Conservation (phyloP, 192 early-diverging fungal genomes). For the Bifiguratus adelaidae region DNA sequence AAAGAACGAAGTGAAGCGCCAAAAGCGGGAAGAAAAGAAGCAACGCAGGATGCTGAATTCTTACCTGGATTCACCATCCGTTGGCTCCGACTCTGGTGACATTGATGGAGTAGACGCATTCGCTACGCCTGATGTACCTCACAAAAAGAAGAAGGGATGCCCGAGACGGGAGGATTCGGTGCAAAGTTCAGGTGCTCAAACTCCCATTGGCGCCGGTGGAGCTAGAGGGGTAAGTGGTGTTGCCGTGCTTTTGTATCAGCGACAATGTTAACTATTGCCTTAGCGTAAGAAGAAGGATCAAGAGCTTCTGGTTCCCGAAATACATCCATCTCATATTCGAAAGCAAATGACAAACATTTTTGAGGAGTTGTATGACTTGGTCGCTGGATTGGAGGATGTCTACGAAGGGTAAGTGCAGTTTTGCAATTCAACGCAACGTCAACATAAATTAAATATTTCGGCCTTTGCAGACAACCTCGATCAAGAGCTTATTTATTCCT, state of each 20-base stretch:
- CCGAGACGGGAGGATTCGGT: no score
- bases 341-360: slow-evolving; percentile 45
- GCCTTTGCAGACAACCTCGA: slow-evolving; percentile 23
- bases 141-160: no score
- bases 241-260: no score
- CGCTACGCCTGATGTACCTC: no score
- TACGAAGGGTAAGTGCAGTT: slow-evolving; percentile 20
- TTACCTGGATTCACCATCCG: no score
- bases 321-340: slow-evolving; percentile 32
- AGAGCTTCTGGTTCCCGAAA: slow-evolving; percentile 26
- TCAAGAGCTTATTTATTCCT: slow-evolving; percentile 68
- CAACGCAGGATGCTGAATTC: slow-evolving; percentile 7
- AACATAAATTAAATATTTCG: neutral
- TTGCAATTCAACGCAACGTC: neutral
- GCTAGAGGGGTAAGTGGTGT: slow-evolving; percentile 1
- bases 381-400: slow-evolving; percentile 44
- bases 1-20: slow-evolving; percentile 27
- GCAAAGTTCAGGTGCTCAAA: no score
- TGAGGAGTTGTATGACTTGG: slow-evolving; percentile 39
- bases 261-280: no score
- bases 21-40: slow-evolving; percentile 22
- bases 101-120: no score
- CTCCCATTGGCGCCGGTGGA: no score
- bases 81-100: no score
- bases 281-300: slow-evolving; percentile 16